Evolutionary conservation across 495 filamentous ascomycete species (phyloP).

Genomic region (Tuber borchii): DNA sequence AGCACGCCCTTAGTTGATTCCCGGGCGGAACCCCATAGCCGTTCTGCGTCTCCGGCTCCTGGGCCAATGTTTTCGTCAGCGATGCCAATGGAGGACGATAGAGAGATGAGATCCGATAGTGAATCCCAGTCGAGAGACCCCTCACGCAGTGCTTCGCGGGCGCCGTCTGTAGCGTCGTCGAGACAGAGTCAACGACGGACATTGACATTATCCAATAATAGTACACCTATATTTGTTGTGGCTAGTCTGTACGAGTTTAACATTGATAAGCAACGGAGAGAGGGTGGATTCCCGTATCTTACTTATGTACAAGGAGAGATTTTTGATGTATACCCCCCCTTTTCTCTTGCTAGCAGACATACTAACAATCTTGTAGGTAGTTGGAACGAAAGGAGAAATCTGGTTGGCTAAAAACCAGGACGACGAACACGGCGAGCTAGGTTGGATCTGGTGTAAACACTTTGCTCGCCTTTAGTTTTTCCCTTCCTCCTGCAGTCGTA

Average conservation of each 20-base stretch:
- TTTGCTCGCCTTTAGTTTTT: constrained; percentile 48
- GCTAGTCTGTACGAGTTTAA: constrained; percentile 95
- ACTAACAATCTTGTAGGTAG: constrained; percentile 42
- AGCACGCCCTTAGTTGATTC: constrained; percentile 27
- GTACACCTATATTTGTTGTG: constrained; percentile 69
- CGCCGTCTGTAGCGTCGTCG: constrained; percentile 43
- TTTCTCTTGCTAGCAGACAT: constrained; percentile 13
- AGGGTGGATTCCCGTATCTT: constrained; percentile 92
- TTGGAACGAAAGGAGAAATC: constrained; percentile 92
- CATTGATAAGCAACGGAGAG: constrained; percentile 81
- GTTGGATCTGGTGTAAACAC: constrained; percentile 99
- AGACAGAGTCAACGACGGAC: constrained; percentile 30
- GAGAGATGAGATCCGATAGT: constrained; percentile 38
- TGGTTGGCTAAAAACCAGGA: constrained; percentile 98
- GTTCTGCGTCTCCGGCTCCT: constrained; percentile 33
- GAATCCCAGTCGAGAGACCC: constrained; percentile 26
- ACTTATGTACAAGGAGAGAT: constrained; percentile 85
- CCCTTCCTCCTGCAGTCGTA: not conserved
- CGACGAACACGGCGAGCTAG: constrained; percentile 66
- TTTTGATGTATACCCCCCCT: constrained; percentile 56
- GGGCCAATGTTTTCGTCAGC: constrained; percentile 67
- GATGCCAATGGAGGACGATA: constrained; percentile 66
- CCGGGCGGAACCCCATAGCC: constrained; percentile 14
- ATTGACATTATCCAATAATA: constrained; percentile 34
- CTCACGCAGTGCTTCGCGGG: constrained; percentile 38